A percentile compares a stretch with the other conserved stretches of the same genome.
These are phyloP conservation scores for Sclerotinia trifoliorum DNA, from an alignment of 2,329 filamentous ascomycete genomes.

Conservation along the genomic window DNA sequence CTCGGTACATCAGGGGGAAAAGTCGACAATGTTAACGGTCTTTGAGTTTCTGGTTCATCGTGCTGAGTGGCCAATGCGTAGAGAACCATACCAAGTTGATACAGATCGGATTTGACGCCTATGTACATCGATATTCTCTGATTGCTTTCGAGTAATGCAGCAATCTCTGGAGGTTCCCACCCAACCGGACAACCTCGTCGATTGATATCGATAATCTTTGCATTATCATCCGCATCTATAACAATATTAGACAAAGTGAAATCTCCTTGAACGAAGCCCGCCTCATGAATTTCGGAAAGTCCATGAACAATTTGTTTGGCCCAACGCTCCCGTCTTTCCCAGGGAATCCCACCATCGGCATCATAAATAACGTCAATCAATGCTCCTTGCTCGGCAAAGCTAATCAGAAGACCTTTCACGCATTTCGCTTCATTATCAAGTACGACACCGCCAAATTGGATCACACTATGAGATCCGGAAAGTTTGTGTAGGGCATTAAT, in stretches of 20 bases:
- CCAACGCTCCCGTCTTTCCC: constrained; percentile 79
- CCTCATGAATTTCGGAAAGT: constrained; percentile 88
- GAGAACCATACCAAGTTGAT: constrained; percentile 90
- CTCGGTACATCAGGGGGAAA: constrained; percentile 65
- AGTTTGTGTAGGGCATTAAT: constrained; percentile 89
- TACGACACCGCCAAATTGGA: constrained; percentile 83
- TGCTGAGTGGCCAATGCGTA: constrained; percentile 87
- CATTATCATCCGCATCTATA: constrained; percentile 77
- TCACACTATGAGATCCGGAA: constrained; percentile 70
- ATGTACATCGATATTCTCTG: constrained; percentile 97
- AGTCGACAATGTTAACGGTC: constrained; percentile 61
- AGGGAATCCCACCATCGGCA: constrained; percentile 58
- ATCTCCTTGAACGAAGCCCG: constrained; percentile 94
- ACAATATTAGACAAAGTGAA: constrained; percentile 98
- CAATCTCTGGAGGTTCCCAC: constrained; percentile 95
- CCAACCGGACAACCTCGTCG: constrained; percentile 93
- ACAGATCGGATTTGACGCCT: constrained; percentile 94
- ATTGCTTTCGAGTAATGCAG: constrained; percentile 77
- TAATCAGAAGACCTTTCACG: constrained; percentile 87
- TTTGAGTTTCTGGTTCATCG: constrained; percentile 83
- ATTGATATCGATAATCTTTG: constrained; percentile 98
- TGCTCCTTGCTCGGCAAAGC: constrained; percentile 81
- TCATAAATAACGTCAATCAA: constrained; percentile 92
- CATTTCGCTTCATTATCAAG: constrained; percentile 71
- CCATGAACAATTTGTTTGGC: constrained; percentile 87